Percentiles rank a stretch among this genome's conserved stretches.
phyloP scores from a whole-genome alignment of 805 yeast genomes.

The Kodamaea neixiangensis region DNA sequence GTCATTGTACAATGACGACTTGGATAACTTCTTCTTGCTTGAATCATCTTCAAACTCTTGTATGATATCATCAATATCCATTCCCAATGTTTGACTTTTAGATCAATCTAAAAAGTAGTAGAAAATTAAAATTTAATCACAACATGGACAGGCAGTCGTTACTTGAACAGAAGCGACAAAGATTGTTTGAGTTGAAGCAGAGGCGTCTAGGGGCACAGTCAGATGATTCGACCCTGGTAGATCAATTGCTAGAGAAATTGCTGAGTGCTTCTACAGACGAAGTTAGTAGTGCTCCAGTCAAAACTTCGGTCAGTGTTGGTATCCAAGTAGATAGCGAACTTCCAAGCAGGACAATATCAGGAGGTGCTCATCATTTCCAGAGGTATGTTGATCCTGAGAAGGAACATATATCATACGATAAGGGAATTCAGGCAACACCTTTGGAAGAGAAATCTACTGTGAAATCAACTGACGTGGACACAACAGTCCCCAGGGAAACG shows the following conservation, averaged over 20 bases:
- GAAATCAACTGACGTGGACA: not conserved
- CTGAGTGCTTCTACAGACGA: conserved; percentile 3
- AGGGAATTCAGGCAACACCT: conserved; percentile 24
- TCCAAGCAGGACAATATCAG: not conserved
- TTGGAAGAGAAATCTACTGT: not conserved
- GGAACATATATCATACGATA: conserved; percentile 20
- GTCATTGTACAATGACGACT: conserved; percentile 30
- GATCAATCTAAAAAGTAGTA: not conserved
- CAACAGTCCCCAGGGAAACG: not conserved
- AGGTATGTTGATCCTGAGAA: conserved; percentile 3
- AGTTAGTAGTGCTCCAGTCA: conserved; percentile 2
- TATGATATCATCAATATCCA: conserved; percentile 71
- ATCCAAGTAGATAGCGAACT: conserved; percentile 28
- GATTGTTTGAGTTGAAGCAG: conserved; percentile 30
- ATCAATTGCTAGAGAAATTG: conserved; percentile 18
- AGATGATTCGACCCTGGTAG: conserved; percentile 15
- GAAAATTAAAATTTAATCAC: not conserved
- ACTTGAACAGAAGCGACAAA: conserved; percentile 41
- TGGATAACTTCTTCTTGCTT: conserved; percentile 11
- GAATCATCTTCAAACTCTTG: conserved; percentile 54
- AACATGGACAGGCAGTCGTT: conserved; percentile 38
- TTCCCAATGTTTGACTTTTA: conserved; percentile 14
- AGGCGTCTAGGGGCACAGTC: conserved; percentile 18
- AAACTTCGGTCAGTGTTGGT: conserved; percentile 23
- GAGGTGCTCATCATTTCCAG: not conserved